These are phyloP conservation scores for Globisporangium canariense DNA, from an alignment of 352 stramenopile species.

Conservation along the genomic window DNA sequence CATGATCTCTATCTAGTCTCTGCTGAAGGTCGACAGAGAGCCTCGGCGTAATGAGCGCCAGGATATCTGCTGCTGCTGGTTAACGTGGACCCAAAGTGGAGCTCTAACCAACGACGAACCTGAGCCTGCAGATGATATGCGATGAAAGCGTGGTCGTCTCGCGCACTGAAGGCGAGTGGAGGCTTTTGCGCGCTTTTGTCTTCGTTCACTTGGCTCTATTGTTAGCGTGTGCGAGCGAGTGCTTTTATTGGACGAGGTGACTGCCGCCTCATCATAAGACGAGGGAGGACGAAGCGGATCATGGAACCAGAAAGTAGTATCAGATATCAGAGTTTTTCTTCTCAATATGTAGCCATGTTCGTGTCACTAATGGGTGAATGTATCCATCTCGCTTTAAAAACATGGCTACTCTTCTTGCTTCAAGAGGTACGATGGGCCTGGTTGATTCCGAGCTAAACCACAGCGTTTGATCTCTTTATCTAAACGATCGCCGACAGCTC, in stretches of 20 bases:
- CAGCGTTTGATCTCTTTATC: not conserved
- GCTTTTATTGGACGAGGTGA: not conserved
- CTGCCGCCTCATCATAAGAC: not conserved
- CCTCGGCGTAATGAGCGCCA: not conserved
- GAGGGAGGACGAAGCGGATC: not conserved
- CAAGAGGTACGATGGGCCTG: not conserved
- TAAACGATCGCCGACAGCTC: slow-evolving; percentile 5
- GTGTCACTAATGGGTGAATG: no score
- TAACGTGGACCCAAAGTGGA: no score
- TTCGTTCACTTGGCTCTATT: not conserved
- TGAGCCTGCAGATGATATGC: no score
- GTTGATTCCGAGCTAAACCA: not conserved
- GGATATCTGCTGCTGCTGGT: no score
- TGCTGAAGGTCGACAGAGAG: no score
- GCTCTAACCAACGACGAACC: no score
- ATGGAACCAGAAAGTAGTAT: not conserved
- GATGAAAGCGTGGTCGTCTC: not conserved
- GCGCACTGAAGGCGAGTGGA: not conserved
- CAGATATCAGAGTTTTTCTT: no score
- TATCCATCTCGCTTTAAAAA: not conserved
- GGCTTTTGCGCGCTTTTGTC: not conserved
- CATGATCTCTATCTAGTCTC: not conserved
- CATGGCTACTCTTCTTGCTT: not conserved
- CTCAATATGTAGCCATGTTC: not conserved
- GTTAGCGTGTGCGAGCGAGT: not conserved